phyloP scores from a whole-genome alignment of 768 basidiomycete genomes.

The Hypsizygus marmoreus region DNA sequence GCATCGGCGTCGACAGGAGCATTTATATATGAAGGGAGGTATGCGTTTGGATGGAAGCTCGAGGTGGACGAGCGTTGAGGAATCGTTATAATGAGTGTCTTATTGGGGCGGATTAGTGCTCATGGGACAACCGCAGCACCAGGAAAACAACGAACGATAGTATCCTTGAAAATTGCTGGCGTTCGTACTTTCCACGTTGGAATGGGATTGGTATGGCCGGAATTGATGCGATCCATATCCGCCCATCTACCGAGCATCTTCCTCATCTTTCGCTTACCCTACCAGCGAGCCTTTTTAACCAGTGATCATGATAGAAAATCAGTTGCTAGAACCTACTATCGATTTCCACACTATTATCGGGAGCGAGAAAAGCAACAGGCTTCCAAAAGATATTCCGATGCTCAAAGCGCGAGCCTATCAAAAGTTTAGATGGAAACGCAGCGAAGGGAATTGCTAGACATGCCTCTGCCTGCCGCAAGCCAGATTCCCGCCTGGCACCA shows the following conservation, averaged over 20 bases:
- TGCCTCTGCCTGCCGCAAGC: neutral
- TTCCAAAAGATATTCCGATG: slow-evolving; percentile 38
- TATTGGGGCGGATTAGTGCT: slow-evolving; percentile 17
- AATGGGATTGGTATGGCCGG: too few species aligned
- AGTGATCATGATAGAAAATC: too few species aligned
- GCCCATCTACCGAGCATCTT: slow-evolving; percentile 41
- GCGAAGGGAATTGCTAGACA: slow-evolving; percentile 18
- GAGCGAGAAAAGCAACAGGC: slow-evolving; percentile 36
- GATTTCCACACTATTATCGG: slow-evolving; percentile 52
- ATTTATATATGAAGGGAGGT: slow-evolving; percentile 47
- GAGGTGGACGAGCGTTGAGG: slow-evolving; percentile 32
- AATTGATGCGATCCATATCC: slow-evolving; percentile 33
- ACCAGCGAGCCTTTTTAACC: too few species aligned
- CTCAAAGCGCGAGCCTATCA: slow-evolving; percentile 38
- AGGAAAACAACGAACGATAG: slow-evolving; percentile 29
- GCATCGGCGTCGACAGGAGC: slow-evolving; percentile 33
- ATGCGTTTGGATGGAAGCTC: slow-evolving; percentile 42
- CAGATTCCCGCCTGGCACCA: neutral
- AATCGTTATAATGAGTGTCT: slow-evolving; percentile 40
- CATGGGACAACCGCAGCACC: neutral
- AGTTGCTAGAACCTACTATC: slow-evolving; percentile 34
- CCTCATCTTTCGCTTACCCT: slow-evolving; percentile 46
- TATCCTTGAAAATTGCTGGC: slow-evolving; percentile 39
- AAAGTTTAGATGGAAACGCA: too few species aligned
- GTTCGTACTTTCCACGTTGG: slow-evolving; percentile 44